phyloP scores from a whole-genome alignment of 768 basidiomycete genomes.

The Tulasnella sp. region DNA sequence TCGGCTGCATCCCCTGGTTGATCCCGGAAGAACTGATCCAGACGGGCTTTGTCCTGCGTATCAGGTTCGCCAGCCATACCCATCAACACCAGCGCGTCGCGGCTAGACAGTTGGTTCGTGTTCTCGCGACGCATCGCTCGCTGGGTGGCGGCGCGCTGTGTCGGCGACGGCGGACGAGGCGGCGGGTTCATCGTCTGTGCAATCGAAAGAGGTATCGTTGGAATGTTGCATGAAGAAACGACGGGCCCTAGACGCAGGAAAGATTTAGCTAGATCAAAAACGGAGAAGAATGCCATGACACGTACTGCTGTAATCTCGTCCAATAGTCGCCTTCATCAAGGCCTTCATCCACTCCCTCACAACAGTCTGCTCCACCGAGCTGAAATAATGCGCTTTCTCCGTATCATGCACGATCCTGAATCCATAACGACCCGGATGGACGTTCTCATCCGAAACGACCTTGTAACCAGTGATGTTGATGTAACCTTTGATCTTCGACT shows the following conservation, averaged over 20 bases:
- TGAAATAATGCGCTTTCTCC: conserved; percentile 83
- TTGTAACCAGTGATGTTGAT: conserved; percentile 86
- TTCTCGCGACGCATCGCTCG: conserved; percentile 77
- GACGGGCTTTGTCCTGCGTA: conserved; percentile 35
- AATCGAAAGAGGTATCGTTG: conserved; percentile 87
- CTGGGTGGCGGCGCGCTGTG: conserved; percentile 77
- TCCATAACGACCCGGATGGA: conserved; percentile 86
- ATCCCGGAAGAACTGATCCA: conserved; percentile 47
- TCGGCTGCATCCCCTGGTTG: conserved; percentile 6
- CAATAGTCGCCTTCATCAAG: conserved; percentile 97
- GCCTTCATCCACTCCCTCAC: conserved; percentile 99
- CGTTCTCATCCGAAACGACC: conserved; percentile 83
- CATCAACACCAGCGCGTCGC: conserved; percentile 67
- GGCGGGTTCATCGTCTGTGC: conserved; percentile 96
- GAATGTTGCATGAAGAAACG: conserved; percentile 91
- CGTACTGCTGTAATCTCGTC: conserved; percentile 81
- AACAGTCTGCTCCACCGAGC: conserved; percentile 71
- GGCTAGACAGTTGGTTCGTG: conserved; percentile 64
- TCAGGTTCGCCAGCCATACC: conserved; percentile 28
- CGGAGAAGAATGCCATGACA: conserved; percentile 4
- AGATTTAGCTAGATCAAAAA: neutral
- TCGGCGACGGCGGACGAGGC: conserved; percentile 87
- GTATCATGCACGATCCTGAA: conserved; percentile 87
- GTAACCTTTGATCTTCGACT: conserved; percentile 94
- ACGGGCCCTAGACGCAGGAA: conserved; percentile 66